Percentiles rank a stretch among this genome's conserved stretches.
phyloP scores from a whole-genome alignment of 2,329 filamentous ascomycete species.

The Dryadomyces quercivorus region DNA sequence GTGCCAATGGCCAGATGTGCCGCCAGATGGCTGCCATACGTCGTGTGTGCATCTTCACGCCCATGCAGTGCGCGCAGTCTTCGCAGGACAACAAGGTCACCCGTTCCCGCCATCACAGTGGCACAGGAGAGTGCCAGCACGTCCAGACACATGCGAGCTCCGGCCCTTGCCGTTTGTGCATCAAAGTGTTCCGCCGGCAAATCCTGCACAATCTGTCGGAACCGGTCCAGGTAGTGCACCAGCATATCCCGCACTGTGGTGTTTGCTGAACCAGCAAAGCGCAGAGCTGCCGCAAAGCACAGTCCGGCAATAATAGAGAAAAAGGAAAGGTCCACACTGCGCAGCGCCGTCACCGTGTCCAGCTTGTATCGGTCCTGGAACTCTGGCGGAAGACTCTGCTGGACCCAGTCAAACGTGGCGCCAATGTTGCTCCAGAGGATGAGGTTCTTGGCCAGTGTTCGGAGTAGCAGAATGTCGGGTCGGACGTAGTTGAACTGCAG shows the following conservation, averaged over 20 bases:
- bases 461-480: constrained; percentile 81
- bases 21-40: constrained; percentile 89
- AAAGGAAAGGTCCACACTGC: constrained; percentile 77
- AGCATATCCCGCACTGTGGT: constrained; percentile 65
- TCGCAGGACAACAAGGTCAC: constrained; percentile 75
- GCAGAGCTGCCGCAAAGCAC: constrained; percentile 66
- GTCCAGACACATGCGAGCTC: constrained; percentile 84
- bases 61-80: constrained; percentile 81
- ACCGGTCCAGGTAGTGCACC: constrained; percentile 73
- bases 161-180: constrained; percentile 67
- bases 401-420: constrained; percentile 63
- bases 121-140: constrained; percentile 70
- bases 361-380: constrained; percentile 55
- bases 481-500: constrained; percentile 93
- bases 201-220: constrained; percentile 58
- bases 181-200: constrained; percentile 57
- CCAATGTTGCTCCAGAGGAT: constrained; percentile 86
- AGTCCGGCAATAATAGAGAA: constrained; percentile 86
- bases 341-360: constrained; percentile 46
- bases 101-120: constrained; percentile 91
- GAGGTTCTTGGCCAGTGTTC: constrained; percentile 78
- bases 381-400: constrained; percentile 55
- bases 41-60: constrained; percentile 67
- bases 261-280: constrained; percentile 63
- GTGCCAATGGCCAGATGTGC: constrained; percentile 84